Conservation (phyloP, 2,329 filamentous ascomycete genomes). For the Diaporthe longicolla region DNA sequence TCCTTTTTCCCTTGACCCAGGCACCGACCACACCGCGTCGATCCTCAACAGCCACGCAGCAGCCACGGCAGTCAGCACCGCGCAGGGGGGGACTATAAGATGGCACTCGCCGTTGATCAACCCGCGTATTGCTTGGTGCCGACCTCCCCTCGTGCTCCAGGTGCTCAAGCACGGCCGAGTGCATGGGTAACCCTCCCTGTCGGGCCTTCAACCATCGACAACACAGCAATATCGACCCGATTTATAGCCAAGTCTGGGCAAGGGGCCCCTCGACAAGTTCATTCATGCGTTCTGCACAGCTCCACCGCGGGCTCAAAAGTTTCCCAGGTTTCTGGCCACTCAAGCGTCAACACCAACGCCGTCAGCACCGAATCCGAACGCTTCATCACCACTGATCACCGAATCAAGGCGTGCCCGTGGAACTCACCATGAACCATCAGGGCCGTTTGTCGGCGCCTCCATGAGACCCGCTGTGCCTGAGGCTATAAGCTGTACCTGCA, state of each 20-base stretch:
- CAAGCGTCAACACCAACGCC: slow-evolving; percentile 11
- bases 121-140: slow-evolving; percentile 7
- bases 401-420: slow-evolving; percentile 6
- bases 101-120: neutral
- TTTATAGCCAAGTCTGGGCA: slow-evolving; percentile 33
- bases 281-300: slow-evolving; percentile 36
- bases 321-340: slow-evolving; percentile 20
- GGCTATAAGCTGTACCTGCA: slow-evolving; percentile 39
- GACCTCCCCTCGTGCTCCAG: slow-evolving; percentile 22
- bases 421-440: slow-evolving; percentile 30
- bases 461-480: slow-evolving; percentile 29
- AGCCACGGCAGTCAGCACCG: neutral
- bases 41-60: neutral
- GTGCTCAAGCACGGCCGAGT: slow-evolving; percentile 2
- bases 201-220: slow-evolving; percentile 28
- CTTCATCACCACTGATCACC: slow-evolving; percentile 20
- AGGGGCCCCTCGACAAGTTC: slow-evolving; percentile 19
- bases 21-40: neutral
- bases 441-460: slow-evolving; percentile 21
- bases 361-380: slow-evolving; percentile 31
- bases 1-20: slow-evolving; percentile 16
- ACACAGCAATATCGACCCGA: slow-evolving; percentile 30
- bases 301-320: slow-evolving; percentile 28
- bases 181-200: slow-evolving; percentile 32
- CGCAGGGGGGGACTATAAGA: neutral